Percentiles rank a stretch among this genome's conserved stretches.
phyloP scores from a whole-genome alignment of 23 red algal species.

The Gracilaria vermiculophylla region DNA sequence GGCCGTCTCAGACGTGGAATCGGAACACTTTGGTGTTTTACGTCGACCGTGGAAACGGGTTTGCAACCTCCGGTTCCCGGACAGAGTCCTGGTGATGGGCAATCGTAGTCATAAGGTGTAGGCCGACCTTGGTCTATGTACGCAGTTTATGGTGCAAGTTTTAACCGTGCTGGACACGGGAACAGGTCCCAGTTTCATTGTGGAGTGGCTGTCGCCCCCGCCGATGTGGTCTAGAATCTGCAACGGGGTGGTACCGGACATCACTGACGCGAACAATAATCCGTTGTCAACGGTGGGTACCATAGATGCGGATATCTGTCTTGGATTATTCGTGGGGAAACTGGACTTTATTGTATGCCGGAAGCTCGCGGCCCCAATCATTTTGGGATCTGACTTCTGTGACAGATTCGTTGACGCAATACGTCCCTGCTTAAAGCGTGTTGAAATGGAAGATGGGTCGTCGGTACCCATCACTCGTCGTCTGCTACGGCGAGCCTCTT shows the following conservation, averaged over 20 bases:
- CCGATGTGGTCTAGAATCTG: background rate
- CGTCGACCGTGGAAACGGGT: no score
- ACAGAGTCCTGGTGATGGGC: no score
- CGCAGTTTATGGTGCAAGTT: background rate
- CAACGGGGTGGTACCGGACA: background rate
- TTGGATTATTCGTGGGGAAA: background rate
- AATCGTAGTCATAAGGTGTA: no score
- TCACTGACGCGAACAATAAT: background rate
- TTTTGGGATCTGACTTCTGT: background rate
- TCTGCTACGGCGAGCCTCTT: background rate
- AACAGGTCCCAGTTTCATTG: conserved; percentile 4
- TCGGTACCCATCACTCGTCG: background rate
- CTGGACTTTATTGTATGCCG: conserved; percentile 2
- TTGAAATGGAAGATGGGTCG: background rate
- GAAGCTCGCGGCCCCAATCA: background rate
- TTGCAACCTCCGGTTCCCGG: no score
- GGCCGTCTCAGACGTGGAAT: background rate
- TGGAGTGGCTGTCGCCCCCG: background rate
- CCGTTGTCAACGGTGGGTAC: conserved; percentile 1
- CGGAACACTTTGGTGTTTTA: background rate
- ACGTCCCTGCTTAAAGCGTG: background rate
- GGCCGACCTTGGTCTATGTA: no score
- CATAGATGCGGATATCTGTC: background rate
- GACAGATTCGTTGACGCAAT: conserved; percentile 27
- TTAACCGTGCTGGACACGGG: conserved; percentile 14